These are phyloP conservation scores for Phanerochaete carnosa DNA, from an alignment of 768 basidiomycete species.

Conservation along the genomic window DNA sequence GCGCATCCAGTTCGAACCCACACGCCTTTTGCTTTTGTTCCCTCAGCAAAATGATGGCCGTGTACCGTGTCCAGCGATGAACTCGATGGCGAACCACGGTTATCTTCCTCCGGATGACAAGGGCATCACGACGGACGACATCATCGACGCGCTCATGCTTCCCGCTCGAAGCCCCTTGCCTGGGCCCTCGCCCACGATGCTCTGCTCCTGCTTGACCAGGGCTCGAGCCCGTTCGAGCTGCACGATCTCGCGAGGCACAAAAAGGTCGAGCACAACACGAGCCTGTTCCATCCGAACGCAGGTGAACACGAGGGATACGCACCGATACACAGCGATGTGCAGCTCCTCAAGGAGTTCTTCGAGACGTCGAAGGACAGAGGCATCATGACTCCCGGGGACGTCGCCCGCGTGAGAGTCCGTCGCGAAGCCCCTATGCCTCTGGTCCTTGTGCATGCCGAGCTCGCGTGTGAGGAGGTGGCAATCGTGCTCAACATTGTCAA, in stretches of 20 bases:
- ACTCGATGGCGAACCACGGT: conserved; percentile 54
- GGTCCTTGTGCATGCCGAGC: conserved; percentile 48
- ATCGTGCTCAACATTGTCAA: conserved; percentile 60
- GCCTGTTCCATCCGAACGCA: conserved; percentile 24
- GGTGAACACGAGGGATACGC: conserved; percentile 17
- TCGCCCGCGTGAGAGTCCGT: conserved; percentile 49
- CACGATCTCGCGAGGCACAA: conserved; percentile 25
- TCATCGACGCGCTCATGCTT: conserved; percentile 21
- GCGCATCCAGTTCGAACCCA: not conserved
- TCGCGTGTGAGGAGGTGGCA: conserved; percentile 67
- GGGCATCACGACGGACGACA: conserved; percentile 13
- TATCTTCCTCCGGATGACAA: conserved; percentile 34
- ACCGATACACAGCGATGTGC: conserved; percentile 12
- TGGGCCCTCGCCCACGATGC: conserved; percentile 18
- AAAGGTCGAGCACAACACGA: conserved; percentile 27
- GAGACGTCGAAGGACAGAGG: not conserved
- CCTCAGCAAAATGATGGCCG: conserved; percentile 14
- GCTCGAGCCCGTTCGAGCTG: conserved; percentile 12
- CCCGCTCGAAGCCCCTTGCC: conserved; percentile 22
- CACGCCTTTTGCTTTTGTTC: conserved; percentile 14
- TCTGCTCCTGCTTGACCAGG: conserved; percentile 12
- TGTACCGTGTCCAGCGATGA: conserved; percentile 52
- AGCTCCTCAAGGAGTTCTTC: conserved; percentile 15
- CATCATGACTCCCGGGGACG: conserved; percentile 26
- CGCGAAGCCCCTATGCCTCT: conserved; percentile 44